phyloP scores from a whole-genome alignment of 306 rosid species.

The Neltuma alba region DNA sequence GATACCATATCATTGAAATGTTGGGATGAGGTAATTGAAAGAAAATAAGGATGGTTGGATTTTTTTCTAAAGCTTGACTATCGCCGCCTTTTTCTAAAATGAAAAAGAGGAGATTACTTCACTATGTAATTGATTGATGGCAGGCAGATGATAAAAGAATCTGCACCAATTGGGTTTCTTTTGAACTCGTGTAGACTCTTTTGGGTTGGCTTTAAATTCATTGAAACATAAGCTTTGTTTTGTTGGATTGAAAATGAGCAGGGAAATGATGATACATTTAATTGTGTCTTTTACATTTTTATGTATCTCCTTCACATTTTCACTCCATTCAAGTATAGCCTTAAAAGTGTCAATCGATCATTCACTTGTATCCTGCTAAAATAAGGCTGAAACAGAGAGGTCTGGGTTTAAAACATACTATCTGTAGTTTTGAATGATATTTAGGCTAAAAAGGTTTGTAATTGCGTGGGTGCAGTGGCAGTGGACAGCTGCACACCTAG shows the following conservation, averaged over 20 bases:
- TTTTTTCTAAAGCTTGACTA: neutral
- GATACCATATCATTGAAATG: slow-evolving; percentile 84
- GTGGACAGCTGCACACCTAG: neutral
- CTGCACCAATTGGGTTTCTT: neutral
- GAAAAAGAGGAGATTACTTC: slow-evolving; percentile 9
- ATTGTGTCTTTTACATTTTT: neutral
- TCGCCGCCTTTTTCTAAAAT: neutral
- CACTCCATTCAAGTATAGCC: neutral
- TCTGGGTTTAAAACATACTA: neutral
- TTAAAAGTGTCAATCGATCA: neutral
- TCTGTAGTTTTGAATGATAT: neutral
- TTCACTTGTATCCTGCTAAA: neutral
- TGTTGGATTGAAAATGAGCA: neutral
- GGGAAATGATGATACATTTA: neutral
- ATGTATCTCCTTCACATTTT: neutral
- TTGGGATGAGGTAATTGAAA: slow-evolving; percentile 86
- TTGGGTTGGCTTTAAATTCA: neutral
- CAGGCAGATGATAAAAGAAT: neutral
- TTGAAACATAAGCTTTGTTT: neutral
- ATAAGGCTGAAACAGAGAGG: neutral
- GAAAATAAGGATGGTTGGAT: slow-evolving; percentile 19
- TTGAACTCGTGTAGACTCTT: neutral
- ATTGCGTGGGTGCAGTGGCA: neutral
- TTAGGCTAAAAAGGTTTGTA: neutral
- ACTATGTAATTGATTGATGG: slow-evolving; percentile 13